Evolutionary conservation across 345 rosid genomes (phyloP), one percentile per base, ranked within the genome.

Genomic region (Gynandropsis gynandra): DNA sequence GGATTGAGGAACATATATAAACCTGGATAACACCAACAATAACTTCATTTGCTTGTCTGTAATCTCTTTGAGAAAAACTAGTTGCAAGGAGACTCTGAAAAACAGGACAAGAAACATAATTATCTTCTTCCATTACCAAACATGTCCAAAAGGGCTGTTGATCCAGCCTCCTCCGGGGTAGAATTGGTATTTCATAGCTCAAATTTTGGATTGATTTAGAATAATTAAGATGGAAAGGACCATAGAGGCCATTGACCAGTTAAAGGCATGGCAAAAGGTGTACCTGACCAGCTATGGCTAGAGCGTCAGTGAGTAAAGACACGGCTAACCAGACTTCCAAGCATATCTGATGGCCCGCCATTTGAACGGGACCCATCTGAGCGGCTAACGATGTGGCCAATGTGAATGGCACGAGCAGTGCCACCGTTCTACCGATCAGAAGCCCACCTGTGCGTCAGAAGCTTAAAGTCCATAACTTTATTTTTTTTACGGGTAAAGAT

Each of bases 271-370:
- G 24, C 39, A 52, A 27, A 29, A 42, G 37, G 46, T 48, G 14
- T 64, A 84, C 98, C 96, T 90, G 98, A 42, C 85, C 98, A 60
- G 96, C 87, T 52, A 90, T 75, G 58, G 98, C 98, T 64, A 90
- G 73, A 54, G 96, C 96, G 75, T 90, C 98, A 54, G 83, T 84
- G 59, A 87, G 82, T 76, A 87, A 61, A 64, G 98, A 90, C 31
- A 87, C 71, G 2, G 98, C 78, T 79, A 90, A 69, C 98, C 98
- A 90, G 18, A 87, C 68, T 79, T 84, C 78, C 59, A 86, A 65
- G 65, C 92, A 80, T 54, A 90, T 84, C 73, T 90, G 96, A 77
- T 90, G 80, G 52, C 93, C 95, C 67, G 96, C 95, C 98, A 90
- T 90, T 24, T 73, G 85, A 64, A 78, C 52, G 4, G 93, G 85